Base-by-base conservation (phyloP, 345 rosid genomes). In the Crucihimalaya himalaica region DNA sequence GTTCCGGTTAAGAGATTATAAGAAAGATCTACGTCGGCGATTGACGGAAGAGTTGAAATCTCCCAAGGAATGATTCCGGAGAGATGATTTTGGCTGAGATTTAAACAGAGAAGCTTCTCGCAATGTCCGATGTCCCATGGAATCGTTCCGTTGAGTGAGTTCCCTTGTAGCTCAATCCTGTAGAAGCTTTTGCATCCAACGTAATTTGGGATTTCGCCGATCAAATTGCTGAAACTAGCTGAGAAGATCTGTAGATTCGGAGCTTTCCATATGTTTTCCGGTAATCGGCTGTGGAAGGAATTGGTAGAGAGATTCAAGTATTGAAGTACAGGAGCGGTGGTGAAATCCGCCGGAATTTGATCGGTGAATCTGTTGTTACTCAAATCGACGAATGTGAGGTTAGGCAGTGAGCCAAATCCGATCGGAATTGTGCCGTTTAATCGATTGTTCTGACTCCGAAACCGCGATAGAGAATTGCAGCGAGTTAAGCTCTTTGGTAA, bases 91-190 rank as follows among this genome's bases (percentile, higher is more conserved):
- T 78, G 70, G 76, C 99, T 90, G 47, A 92, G 72, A 67, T 92
- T 87, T 58, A 96, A 81, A 15, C 35, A 35, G 59, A 89, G 67
- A 15, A 92, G 98, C 94, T 86, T 96, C 81, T 79, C 89, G 48
- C 99, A 96, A 47, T 86, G 98, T 40, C 85, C 86, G 18, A 96
- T 85, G 56, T 88, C 90, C 91, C 86, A 81, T 1, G 99, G 99
- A 48, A 96, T 88, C 50, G 80, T 86, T 3, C 95, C 93, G 75
- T 83, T 88, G 7, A 96, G 79, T 8, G 77, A 79, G 65, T 96
- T 96, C 19, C 84, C 89, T 28, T 87, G 92, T 25, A 96, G 81
- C 66, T 96, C 97, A 42, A 96, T 84, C 75, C 77, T 92, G 79
- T 96, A 96, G 45, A 96, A 72, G 74, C 66, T 81, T 28, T 71